A percentile compares a stretch with the other conserved stretches of the same genome.
phyloP scores from a whole-genome alignment of 768 basidiomycete species.

The Imleria badia region DNA sequence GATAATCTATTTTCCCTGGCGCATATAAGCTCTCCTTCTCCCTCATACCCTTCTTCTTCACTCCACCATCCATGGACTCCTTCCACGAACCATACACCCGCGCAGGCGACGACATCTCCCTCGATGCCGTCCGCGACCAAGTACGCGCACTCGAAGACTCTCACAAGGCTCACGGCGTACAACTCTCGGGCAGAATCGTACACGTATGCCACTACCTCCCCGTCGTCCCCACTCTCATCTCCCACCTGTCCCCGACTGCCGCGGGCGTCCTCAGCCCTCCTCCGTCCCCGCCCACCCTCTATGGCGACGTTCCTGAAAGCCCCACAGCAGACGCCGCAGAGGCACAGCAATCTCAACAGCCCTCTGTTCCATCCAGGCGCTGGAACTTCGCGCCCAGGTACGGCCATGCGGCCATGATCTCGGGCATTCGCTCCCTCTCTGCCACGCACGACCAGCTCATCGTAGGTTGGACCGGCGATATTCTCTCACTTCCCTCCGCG shows the following conservation, averaged over 20 bases:
- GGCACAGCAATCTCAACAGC: conserved; percentile 1
- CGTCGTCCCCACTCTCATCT: conserved; percentile 62
- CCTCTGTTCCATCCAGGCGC: conserved; percentile 26
- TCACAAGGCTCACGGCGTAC: conserved; percentile 65
- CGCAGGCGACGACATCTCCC: conserved; percentile 61
- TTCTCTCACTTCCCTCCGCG: conserved; percentile 49
- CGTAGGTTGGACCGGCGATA: conserved; percentile 93
- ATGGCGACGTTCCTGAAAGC: conserved; percentile 46
- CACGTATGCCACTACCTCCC: conserved; percentile 93
- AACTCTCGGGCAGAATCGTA: conserved; percentile 84
- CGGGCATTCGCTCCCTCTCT: conserved; percentile 83
- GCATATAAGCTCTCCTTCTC: conserved; percentile 20
- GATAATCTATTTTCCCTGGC: conserved; percentile 26
- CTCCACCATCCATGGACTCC: conserved; percentile 53
- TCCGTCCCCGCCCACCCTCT: conserved; percentile 67
- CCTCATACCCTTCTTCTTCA: neutral
- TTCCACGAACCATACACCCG: conserved; percentile 72
- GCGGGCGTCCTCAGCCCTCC: conserved; percentile 70
- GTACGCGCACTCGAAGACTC: conserved; percentile 71
- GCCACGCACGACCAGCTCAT: conserved; percentile 87
- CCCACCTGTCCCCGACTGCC: conserved; percentile 29
- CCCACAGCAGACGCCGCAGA: conserved; percentile 20
- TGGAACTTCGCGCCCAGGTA: conserved; percentile 83
- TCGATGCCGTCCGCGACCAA: conserved; percentile 71
- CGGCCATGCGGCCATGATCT: conserved; percentile 94